These are phyloP conservation scores for Camellia lanceoleosa DNA, from an alignment of 148 eudicot species.

Conservation along the genomic window DNA sequence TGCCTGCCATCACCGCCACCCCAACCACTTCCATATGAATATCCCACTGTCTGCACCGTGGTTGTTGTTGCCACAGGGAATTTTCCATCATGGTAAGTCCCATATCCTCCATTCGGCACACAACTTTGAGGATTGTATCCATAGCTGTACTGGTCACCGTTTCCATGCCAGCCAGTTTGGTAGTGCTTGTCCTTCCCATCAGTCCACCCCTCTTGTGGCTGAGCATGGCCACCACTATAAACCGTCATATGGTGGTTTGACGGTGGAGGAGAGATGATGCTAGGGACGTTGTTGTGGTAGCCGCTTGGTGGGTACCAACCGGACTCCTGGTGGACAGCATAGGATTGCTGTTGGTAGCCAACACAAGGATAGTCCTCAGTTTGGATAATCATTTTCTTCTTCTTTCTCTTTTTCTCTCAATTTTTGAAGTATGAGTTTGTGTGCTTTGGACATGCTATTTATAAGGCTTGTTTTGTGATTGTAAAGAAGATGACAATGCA, in stretches of 20 bases:
- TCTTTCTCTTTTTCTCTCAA: not conserved
- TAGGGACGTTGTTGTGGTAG: no score
- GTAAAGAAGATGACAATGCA: not conserved
- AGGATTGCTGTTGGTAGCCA: not conserved
- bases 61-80: not conserved
- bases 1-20: not conserved
- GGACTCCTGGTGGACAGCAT: not conserved
- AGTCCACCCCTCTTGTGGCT: not conserved
- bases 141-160: no score
- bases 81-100: not conserved
- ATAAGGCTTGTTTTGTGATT: not conserved
- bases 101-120: no score
- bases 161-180: no score
- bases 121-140: no score
- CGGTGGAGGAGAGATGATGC: not conserved
- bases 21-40: not conserved
- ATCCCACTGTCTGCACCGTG: not conserved
- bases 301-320: no score
- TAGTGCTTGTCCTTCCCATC: not conserved
- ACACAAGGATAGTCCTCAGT: not conserved
- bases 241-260: not conserved
- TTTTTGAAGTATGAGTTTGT: not conserved
- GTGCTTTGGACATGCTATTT: not conserved
- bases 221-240: not conserved
- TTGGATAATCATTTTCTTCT: not conserved